Percentiles rank a stretch among this genome's conserved stretches.
Conservation (phyloP, 192 early-diverging fungal species). For the Pilobolus umbonatus region DNA sequence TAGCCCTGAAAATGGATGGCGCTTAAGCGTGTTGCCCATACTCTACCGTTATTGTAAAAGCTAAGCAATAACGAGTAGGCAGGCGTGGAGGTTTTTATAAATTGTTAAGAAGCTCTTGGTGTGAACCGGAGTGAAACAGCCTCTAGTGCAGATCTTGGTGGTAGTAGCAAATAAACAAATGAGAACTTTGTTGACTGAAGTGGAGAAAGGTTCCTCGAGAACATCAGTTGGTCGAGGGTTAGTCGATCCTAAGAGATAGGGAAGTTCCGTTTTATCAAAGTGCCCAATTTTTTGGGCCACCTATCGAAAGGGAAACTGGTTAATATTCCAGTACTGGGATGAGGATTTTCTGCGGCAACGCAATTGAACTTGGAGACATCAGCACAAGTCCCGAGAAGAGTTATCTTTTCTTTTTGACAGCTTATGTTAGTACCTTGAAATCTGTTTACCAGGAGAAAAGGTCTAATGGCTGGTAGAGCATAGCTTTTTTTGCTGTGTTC, state of each 20-base stretch:
- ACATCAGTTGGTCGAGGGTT: conserved; percentile 70
- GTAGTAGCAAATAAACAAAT: conserved; percentile 79
- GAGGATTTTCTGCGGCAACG: conserved; percentile 62
- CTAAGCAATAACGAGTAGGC: conserved; percentile 57
- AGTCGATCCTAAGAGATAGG: conserved; percentile 74
- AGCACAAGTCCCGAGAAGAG: conserved; percentile 59
- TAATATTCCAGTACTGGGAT: conserved; percentile 73
- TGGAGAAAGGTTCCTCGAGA: conserved; percentile 75
- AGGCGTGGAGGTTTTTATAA: conserved; percentile 49
- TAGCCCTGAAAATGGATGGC: conserved; percentile 73
- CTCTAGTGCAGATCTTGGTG: conserved; percentile 77
- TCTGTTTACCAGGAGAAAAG: conserved; percentile 59
- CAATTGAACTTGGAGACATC: conserved; percentile 67
- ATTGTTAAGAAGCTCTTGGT: conserved; percentile 51
- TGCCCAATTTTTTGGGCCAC: conserved; percentile 40
- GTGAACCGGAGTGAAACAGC: conserved; percentile 60
- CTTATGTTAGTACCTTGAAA: conserved; percentile 47
- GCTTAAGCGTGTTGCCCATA: conserved; percentile 75
- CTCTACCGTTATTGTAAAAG: conserved; percentile 52
- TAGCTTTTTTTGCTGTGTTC: conserved; percentile 45
- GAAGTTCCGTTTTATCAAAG: conserved; percentile 45
- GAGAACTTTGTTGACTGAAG: conserved; percentile 83
- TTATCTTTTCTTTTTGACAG: conserved; percentile 72
- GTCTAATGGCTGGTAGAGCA: conserved; percentile 48
- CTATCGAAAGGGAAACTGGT: conserved; percentile 78